Evolutionary conservation across 139 green algal species (phyloP), one percentile per base, ranked within the genome.

Genomic region (Pseudopediastrum boryanum): DNA sequence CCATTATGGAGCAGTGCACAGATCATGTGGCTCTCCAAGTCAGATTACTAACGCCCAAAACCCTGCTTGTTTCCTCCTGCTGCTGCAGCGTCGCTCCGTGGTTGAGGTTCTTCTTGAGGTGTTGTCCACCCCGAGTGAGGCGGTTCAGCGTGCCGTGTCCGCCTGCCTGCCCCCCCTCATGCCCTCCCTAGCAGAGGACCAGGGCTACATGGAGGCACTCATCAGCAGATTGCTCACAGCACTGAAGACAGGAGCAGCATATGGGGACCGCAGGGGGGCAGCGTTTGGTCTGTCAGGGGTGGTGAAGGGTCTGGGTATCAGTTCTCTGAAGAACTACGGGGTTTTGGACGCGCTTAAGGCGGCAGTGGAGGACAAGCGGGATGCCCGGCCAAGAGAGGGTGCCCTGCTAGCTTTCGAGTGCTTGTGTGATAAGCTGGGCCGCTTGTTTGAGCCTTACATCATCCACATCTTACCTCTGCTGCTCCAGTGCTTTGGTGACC

Each of bases 371-470:
- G 82, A 92, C 77, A 94, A 96, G 86, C 87, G 84, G 50, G 80
- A 82, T 23, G 77, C 83, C 9, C 38, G 67, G 5, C 82, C 74
- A 0, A 52, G 81, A 33, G 96, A 99, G 83, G 96, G 95, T 35
- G 91, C 90, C 4, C 85, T 99, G 76, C 86, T 96, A 42, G 93
- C 90, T 0, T 97, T 99, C 66, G 96, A 98, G 88, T 96, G 90
- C 74, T 84, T 99, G n/a, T 91, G 78, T 66, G 89, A 95, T 41
- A 95, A 92, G 81, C 86, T 99, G 68, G 96, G 96, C n/a, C 89
- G 91, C 46, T 90, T 99, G 41, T 99, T 99, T 87, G 96, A 99
- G 84, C 96, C 96, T n/a, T 99, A 99, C 85, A 89, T 99, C 52
- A 95, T 98, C 71, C 90, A 95, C 74, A 92, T 98, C 65, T 90